A percentile compares a stretch with the other conserved stretches of the same genome.
phyloP scores from a whole-genome alignment of 2,329 filamentous ascomycete genomes.

The Aspergillus fischeri region DNA sequence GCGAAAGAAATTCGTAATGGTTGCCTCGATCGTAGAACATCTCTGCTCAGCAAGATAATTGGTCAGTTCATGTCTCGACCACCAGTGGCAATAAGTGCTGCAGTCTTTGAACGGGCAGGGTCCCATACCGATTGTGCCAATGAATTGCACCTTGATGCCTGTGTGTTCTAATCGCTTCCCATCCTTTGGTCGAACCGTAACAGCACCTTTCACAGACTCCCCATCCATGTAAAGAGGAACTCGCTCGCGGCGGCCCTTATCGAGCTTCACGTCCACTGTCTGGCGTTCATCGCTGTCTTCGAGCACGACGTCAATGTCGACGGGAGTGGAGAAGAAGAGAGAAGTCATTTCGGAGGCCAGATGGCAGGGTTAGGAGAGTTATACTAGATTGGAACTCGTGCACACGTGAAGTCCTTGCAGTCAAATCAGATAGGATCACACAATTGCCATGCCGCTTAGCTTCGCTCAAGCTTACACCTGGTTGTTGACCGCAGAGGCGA shows the following conservation, averaged over 20 bases:
- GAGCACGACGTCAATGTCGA: constrained; percentile 98
- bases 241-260: constrained; percentile 96
- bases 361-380: constrained; percentile 2
- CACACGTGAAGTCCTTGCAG: neutral
- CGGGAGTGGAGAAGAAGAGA: constrained; percentile 96
- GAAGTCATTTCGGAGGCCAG: constrained; percentile 68
- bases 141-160: constrained; percentile 99
- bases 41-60: constrained; percentile 54
- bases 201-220: constrained; percentile 93
- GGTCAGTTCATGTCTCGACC: neutral
- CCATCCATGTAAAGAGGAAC: constrained; percentile 96
- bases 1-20: constrained; percentile 97
- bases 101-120: neutral
- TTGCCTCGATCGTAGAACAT: constrained; percentile 99
- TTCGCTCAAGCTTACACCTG: neutral
- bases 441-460: constrained; percentile 1
- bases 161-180: constrained; percentile 97
- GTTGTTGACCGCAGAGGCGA: neutral
- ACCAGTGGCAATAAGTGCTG: constrained; percentile 7
- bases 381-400: constrained; percentile 14
- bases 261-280: constrained; percentile 96
- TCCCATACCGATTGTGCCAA: constrained; percentile 83
- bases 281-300: constrained; percentile 90
- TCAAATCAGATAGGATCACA: neutral
- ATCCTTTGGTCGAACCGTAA: constrained; percentile 94